Base-by-base conservation (phyloP, 2,329 filamentous ascomycete species). In the Aureobasidium sp. region DNA sequence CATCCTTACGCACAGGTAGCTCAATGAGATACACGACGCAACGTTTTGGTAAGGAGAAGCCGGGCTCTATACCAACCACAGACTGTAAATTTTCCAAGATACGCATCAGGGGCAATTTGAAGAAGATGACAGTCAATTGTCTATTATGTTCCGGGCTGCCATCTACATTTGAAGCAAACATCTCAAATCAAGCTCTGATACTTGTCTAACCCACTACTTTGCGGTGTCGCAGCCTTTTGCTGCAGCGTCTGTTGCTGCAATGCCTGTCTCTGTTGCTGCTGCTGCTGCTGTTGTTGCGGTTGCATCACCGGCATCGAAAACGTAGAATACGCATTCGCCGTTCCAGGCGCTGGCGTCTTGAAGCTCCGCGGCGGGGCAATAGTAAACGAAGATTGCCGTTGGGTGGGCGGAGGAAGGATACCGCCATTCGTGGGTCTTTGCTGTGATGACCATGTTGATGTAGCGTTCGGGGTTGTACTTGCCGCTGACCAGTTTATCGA, bases 161-260 rank as follows among this genome's bases (percentile, higher is more conserved):
- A n/a, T 8, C 14, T 17, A 6, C 37, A 39, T 8, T 8, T n/a
- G 6, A n/a, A 6, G 2, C 15, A 7, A 31, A 4, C 4, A 15
- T 48, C 19, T 19, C n/a, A 57, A 47, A 60, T 60, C 45, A 89
- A 70, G 74, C 86, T 88, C 72, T 86, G 82, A 66, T 88, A 89
- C 74, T 85, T 86, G 72, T 87, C 85, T 73, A 88, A 75, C 0
- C 85, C 84, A 5, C 50, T 59, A 58, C 63, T 63, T 66, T 67
- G 60, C 3, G 27, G 35, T 12, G 27, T 11, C 27, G 24, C n/a
- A 7, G 24, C 29, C 24, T 29, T 48, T n/a, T 70, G 68, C 63
- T 68, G 67, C 61, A 70, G 67, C 56, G 60, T 61, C 19, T 42
- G 42, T 45, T 45, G 53, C 29, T 52, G 52, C 35, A 59, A 59